These are phyloP conservation scores for Coleophoma cylindrospora DNA, from an alignment of 2,329 filamentous ascomycete genomes.

Conservation along the genomic window DNA sequence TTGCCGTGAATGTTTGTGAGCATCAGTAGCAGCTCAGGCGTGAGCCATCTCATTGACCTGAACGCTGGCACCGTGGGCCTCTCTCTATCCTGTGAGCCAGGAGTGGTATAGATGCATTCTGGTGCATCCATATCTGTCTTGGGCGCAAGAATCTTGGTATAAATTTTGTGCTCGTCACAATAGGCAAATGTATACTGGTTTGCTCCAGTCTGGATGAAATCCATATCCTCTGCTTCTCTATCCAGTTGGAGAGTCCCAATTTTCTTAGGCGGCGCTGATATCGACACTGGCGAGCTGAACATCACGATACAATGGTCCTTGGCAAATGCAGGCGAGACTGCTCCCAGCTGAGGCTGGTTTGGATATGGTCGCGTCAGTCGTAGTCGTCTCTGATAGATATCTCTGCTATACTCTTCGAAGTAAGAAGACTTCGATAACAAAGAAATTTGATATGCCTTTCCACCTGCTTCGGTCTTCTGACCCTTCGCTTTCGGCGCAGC, in stretches of 20 bases:
- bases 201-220: constrained; percentile 58
- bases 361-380: constrained; percentile 46
- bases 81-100: constrained; percentile 36
- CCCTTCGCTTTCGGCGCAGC: constrained; percentile 17
- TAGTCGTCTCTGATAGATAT: constrained; percentile 55
- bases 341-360: constrained; percentile 62
- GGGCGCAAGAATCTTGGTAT: constrained; percentile 36
- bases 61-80: constrained; percentile 42
- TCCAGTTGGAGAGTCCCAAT: constrained; percentile 45
- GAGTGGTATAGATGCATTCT: constrained; percentile 50
- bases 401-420: constrained; percentile 43
- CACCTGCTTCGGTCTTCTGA: constrained; percentile 26
- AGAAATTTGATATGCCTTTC: constrained; percentile 34
- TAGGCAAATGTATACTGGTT: constrained; percentile 70
- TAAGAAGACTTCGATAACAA: constrained; percentile 48
- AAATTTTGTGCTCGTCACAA: constrained; percentile 72
- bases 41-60: constrained; percentile 54
- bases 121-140: constrained; percentile 41
- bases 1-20: constrained; percentile 54
- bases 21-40: constrained; percentile 51
- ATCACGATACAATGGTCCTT: constrained; percentile 73
- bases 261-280: constrained; percentile 43
- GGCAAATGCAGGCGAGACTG: constrained; percentile 72
- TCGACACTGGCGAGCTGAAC: constrained; percentile 54
- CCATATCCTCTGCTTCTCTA: constrained; percentile 63